Evolutionary conservation across 2,329 filamentous ascomycete species (phyloP).

Genomic region (Fusarium sp.): DNA sequence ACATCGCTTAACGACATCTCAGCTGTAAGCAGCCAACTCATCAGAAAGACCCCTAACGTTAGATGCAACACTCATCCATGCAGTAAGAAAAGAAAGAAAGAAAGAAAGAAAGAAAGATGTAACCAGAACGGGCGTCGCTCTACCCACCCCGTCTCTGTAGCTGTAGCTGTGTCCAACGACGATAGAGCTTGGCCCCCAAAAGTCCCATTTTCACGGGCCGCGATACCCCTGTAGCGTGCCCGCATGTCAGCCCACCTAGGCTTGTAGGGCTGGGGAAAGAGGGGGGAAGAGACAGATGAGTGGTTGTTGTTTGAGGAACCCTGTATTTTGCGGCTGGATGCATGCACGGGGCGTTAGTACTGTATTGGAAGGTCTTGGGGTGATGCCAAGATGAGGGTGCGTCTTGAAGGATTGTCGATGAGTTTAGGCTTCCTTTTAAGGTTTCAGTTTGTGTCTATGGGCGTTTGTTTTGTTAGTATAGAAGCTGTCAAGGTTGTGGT

Average conservation of each 20-base stretch:
- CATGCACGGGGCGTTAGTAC: background rate
- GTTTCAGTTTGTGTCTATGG: background rate
- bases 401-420: background rate
- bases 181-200: conserved; percentile 19
- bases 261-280: conserved; percentile 25
- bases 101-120: conserved; percentile 1
- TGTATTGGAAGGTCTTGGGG: background rate
- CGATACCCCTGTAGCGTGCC: background rate
- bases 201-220: background rate
- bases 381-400: background rate
- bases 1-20: background rate
- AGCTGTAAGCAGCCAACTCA: conserved; percentile 24
- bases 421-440: background rate
- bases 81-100: background rate
- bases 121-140: background rate
- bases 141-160: background rate
- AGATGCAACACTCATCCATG: background rate
- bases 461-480: rapidly evolving
- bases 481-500: background rate
- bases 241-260: conserved; percentile 19
- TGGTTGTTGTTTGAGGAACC: conserved; percentile 10
- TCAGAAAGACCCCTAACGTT: background rate
- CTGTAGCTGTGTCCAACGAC: background rate
- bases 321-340: conserved; percentile 14
- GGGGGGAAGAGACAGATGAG: background rate